Base-by-base conservation (phyloP, 1,284 basidiomycete species). In the Phenoliferia sp. region DNA sequence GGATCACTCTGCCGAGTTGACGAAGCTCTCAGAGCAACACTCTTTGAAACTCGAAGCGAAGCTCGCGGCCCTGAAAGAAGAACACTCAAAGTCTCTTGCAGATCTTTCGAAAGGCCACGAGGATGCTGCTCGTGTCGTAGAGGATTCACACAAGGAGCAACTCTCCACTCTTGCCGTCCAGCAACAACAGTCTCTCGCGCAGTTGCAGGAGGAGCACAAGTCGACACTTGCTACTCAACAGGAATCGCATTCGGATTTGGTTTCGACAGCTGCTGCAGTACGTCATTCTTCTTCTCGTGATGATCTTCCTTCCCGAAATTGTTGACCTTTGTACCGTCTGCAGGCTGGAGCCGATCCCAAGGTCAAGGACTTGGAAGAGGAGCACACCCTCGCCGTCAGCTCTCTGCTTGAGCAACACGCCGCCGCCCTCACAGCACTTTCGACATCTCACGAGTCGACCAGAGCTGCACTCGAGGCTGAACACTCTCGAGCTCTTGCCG, bases 181-280 rank as follows among this genome's bases (percentile, higher is more conserved):
- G n/a, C n/a, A n/a, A n/a, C n/a, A n/a, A n/a, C n/a, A 6, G 17
- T 6, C 7, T 26, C 22, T 90, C 36, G 74, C 82, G 6, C 82
- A 87, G 67, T 86, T 91, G 74, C 79, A 89, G 33, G 29, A 32
- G 22, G 63, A 55, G 59, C 67, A 69, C 44, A 39, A 58, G 17
- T 19, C 50, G 52, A 44, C 44, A 29, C 77, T 87, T 73, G 82
- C 87, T 69, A 77, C 82, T 63, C 82, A 85, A 65, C 62, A 64
- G n/a, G 61, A 57, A n/a, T 57, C 65, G 63, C 71, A 73, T 54
- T 60, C 59, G 31, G 59, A 32, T 0, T 39, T 62, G 2, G 26
- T 72, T 55, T 52, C 44, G n/a, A 44, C 32, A 4, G 26, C 44
- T 19, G 17, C 26, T 15, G 56, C 63, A 33, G 58, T 54, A n/a